phyloP scores from a whole-genome alignment of 805 yeast genomes.

The Ogataea henricii region DNA sequence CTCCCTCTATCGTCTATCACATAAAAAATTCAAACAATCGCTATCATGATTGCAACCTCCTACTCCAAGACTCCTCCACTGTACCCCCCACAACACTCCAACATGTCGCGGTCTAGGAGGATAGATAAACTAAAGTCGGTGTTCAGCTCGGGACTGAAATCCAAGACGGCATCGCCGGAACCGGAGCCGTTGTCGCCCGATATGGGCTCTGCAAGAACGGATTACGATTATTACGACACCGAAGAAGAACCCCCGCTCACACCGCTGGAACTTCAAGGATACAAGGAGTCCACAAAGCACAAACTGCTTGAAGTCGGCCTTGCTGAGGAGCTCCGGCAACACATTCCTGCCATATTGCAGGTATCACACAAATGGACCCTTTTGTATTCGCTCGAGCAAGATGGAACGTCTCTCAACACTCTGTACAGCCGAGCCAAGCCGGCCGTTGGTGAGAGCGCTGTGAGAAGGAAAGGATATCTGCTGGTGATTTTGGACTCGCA shows the following conservation, averaged over 20 bases:
- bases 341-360: conserved; percentile 80
- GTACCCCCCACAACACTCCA: background rate
- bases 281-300: conserved; percentile 56
- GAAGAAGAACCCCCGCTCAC: conserved; percentile 49
- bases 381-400: conserved; percentile 84
- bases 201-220: background rate
- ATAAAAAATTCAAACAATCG: too few species aligned
- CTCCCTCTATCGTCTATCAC: too few species aligned
- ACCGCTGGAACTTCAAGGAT: conserved; percentile 62
- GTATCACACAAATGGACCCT: conserved; percentile 76
- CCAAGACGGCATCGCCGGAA: conserved; percentile 17
- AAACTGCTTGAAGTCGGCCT: conserved; percentile 55
- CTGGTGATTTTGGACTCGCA: conserved; percentile 67
- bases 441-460: conserved; percentile 36
- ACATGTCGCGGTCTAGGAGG: conserved; percentile 19
- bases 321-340: conserved; percentile 71
- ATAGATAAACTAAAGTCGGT: conserved; percentile 19
- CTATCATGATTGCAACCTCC: background rate
- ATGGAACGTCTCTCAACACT: conserved; percentile 85
- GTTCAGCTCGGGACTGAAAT: conserved; percentile 17
- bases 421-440: conserved; percentile 62
- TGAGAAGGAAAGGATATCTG: conserved; percentile 61
- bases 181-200: background rate
- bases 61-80: background rate
- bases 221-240: conserved; percentile 8